A percentile compares a stretch with the other conserved stretches of the same genome.
phyloP scores from a whole-genome alignment of 768 basidiomycete genomes.

The button mushroom (Agaricus bisporus) region DNA sequence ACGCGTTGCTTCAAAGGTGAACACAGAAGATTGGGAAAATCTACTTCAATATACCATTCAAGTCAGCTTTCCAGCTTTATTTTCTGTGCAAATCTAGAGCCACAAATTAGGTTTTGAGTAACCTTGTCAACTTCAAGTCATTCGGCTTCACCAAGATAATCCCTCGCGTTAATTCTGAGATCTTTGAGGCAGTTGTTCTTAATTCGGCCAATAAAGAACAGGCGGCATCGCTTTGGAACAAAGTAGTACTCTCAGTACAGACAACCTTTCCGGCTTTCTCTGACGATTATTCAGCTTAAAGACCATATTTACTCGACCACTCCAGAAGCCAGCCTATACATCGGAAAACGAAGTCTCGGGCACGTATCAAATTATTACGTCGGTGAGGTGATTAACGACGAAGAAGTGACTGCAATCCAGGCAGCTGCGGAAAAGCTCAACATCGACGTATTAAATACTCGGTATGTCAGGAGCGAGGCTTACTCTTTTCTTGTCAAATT shows the following conservation, averaged over 20 bases:
- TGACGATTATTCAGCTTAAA: slow-evolving; percentile 43
- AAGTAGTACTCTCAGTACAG: slow-evolving; percentile 37
- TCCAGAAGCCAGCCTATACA: slow-evolving; percentile 64
- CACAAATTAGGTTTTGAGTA: slow-evolving; percentile 41
- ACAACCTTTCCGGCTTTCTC: background rate
- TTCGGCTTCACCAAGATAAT: slow-evolving; percentile 87
- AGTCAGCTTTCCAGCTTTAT: slow-evolving; percentile 30
- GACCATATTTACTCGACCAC: slow-evolving; percentile 64
- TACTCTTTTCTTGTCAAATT: background rate
- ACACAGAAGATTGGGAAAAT: slow-evolving; percentile 58
- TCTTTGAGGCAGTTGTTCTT: slow-evolving; percentile 58
- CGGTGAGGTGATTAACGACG: slow-evolving; percentile 64
- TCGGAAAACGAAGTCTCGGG: slow-evolving; percentile 74
- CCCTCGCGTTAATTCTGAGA: slow-evolving; percentile 56
- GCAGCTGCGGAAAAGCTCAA: slow-evolving; percentile 66
- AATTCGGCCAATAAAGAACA: slow-evolving; percentile 53
- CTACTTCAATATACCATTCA: slow-evolving; percentile 70
- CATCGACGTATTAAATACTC: slow-evolving; percentile 78
- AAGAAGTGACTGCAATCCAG: slow-evolving; percentile 74
- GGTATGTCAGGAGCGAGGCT: slow-evolving; percentile 33
- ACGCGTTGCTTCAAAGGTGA: slow-evolving; percentile 46
- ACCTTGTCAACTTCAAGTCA: slow-evolving; percentile 69
- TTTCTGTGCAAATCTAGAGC: background rate
- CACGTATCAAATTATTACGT: slow-evolving; percentile 86
- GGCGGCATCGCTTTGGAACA: slow-evolving; percentile 56